Evolutionary conservation across 176 grass and related monocot species (phyloP).

Genomic region (Guadua angustifolia): DNA sequence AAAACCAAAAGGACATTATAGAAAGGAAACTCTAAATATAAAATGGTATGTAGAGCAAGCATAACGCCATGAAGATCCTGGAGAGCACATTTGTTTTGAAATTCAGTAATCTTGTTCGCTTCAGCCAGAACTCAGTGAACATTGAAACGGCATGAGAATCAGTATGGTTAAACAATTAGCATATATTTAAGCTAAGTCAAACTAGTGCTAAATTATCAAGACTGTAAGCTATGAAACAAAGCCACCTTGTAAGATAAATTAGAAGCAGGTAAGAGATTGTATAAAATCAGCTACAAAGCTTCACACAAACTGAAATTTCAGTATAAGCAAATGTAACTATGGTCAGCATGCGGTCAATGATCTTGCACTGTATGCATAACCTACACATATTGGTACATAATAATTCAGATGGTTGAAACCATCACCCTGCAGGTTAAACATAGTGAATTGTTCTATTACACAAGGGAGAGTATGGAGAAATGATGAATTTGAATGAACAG

Average conservation of each 20-base stretch:
- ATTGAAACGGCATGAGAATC: background rate
- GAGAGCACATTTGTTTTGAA: background rate
- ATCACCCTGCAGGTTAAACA: constrained; percentile 48
- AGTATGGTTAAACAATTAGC: background rate
- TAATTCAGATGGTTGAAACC: constrained; percentile 27
- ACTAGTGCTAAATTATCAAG: background rate
- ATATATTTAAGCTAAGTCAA: background rate
- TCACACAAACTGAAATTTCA: constrained; percentile 9
- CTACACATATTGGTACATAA: constrained; percentile 23
- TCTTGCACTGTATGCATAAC: constrained; percentile 18
- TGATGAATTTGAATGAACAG: background rate
- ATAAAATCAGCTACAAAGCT: background rate
- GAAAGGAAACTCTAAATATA: background rate
- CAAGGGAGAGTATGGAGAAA: background rate
- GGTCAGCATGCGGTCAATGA: background rate
- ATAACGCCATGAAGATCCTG: background rate
- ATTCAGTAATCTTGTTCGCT: background rate
- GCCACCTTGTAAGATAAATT: background rate
- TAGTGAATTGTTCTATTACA: background rate
- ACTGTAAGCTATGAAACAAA: background rate
- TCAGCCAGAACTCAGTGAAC: background rate
- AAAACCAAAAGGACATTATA: background rate
- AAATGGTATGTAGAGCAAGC: constrained; percentile 7
- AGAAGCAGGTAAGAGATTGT: background rate
- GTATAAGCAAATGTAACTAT: constrained; percentile 2